Base-by-base conservation (phyloP, 805 yeast genomes). In the Candida morakotiae region DNA sequence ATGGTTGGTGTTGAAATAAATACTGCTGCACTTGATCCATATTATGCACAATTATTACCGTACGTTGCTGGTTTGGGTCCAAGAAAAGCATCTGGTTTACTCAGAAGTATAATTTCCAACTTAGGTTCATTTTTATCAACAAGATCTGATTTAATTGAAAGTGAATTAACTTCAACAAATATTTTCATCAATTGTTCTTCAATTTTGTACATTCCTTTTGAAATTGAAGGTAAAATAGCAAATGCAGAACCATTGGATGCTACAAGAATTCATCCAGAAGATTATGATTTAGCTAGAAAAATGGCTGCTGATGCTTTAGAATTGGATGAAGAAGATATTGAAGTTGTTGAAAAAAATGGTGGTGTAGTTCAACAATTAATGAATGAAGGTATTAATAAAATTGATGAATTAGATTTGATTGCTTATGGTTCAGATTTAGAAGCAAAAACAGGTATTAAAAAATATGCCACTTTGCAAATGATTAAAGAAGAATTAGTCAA, bases 231-330 rank as follows among this genome's bases (percentile, higher is more conserved):
- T 31, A 51, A 55, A 10, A 71, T 74, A 33, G 81, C 79, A 41
- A 35, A 35, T 29, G 75, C 83, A 24, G 97, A 91, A 52, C 69
- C 83, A 29, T 71, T 93, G 48, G 99, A 93, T 59, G 89, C 93
- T 35, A 93, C 98, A 0, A 77, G 98, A 64, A 88, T 93, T 32
- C 99, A 93, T 52, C 98, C 98, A 6, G 98, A 93, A 61, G 99
- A 93, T 63, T 93, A 93, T 58, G 95, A 87, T 46, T 71, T 93
- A 48, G 98, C 97, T 3, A 78, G 93, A 35, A 93, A 93, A 58
- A 93, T 93, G 89, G 98, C 97, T 6, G 93, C 96, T 1, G 98
- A 93, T 67, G 98, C 98, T 2, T 72, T 93, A 46, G 98, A 91
- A 56, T 74, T 89, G 46, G 96, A 88, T 51, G 98, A 94, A 52